These are phyloP conservation scores for Mediolabrus comicus DNA, from an alignment of 108 stramenopile genomes.

Conservation along the genomic window DNA sequence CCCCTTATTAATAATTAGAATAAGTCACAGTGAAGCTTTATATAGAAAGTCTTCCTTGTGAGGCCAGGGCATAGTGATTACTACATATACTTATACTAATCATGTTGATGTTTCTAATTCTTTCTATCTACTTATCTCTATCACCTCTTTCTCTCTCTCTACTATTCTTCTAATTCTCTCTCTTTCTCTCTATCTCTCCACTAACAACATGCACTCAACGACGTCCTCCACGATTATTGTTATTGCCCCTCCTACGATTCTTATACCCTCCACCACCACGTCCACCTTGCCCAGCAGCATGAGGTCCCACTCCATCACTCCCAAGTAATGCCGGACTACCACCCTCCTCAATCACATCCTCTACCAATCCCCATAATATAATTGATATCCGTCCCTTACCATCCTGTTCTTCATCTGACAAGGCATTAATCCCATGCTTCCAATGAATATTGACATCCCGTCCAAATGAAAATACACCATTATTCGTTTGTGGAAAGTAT, in stretches of 20 bases:
- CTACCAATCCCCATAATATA: conserved; percentile 81
- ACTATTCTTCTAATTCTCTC: too few relatives aligned
- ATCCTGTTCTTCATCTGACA: conserved; percentile 59
- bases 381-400: conserved; percentile 81
- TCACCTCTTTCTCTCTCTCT: too few relatives aligned
- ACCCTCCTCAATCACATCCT: conserved; percentile 67
- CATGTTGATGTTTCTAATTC: too few relatives aligned
- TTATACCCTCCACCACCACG: conserved; percentile 1
- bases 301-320: conserved; percentile 70
- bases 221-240: neutral
- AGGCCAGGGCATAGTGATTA: too few relatives aligned
- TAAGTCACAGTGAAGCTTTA: too few relatives aligned
- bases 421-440: conserved; percentile 85
- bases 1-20: too few relatives aligned
- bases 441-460: conserved; percentile 83
- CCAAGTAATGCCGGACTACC: conserved; percentile 77
- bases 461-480: conserved; percentile 83
- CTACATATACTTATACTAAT: too few relatives aligned
- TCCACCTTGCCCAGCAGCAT: conserved; percentile 34
- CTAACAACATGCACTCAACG: too few relatives aligned
- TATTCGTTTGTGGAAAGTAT: conserved; percentile 90
- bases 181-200: too few relatives aligned
- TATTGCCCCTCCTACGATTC: neutral
- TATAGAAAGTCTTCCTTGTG: too few relatives aligned
- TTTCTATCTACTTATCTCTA: too few relatives aligned